Percentiles rank a stretch among this genome's conserved stretches.
phyloP scores from a whole-genome alignment of 2,329 filamentous ascomycete species.

The Cryphonectria japonica region DNA sequence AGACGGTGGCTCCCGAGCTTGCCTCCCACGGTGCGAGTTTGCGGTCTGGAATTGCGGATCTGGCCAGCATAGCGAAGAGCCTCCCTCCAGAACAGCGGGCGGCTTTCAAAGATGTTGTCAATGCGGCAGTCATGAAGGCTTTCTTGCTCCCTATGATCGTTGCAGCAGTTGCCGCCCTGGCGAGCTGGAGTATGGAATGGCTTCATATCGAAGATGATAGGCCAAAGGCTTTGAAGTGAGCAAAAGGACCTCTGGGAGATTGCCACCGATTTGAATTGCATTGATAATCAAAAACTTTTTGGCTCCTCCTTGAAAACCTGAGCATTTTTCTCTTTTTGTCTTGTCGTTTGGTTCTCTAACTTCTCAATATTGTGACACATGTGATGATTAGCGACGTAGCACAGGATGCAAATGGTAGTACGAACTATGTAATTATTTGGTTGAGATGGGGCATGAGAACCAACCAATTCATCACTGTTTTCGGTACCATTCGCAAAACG shows the following conservation, averaged over 20 bases:
- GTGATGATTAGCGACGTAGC: background rate
- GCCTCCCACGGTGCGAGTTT: background rate
- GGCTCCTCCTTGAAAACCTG: background rate
- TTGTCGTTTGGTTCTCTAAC: background rate
- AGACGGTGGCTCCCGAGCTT: background rate
- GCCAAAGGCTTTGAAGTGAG: background rate
- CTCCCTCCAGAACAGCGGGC: background rate
- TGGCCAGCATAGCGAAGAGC: background rate
- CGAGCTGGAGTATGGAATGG: conserved; percentile 16
- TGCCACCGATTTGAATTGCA: background rate
- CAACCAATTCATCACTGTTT: background rate
- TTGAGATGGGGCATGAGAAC: background rate
- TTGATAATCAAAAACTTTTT: background rate
- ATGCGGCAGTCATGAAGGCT: background rate
- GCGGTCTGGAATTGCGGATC: background rate
- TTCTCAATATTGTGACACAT: background rate
- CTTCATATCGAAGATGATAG: conserved; percentile 10
- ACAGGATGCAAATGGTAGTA: background rate
- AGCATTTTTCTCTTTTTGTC: background rate
- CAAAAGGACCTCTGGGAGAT: too few relatives aligned
- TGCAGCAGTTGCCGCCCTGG: conserved; percentile 1
- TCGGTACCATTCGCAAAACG: background rate
- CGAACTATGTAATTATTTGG: background rate
- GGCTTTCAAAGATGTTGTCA: conserved; percentile 4
- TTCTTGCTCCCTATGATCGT: conserved; percentile 9